Conservation (phyloP, 2,329 filamentous ascomycete genomes). For the Graphilbum ipis-grandicollis region DNA sequence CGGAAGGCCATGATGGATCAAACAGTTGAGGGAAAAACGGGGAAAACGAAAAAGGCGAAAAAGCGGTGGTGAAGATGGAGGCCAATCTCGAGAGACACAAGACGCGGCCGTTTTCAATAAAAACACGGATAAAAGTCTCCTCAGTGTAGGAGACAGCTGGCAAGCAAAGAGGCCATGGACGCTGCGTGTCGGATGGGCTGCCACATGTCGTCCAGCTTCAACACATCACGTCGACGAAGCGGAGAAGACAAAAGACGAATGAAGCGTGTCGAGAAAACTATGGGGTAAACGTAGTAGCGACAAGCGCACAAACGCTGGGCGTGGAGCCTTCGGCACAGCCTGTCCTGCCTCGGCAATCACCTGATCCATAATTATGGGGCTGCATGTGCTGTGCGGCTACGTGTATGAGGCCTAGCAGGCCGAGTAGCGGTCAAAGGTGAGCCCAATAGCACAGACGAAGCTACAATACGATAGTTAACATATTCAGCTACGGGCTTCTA, state of each 20-base stretch:
- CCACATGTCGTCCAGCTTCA: neutral
- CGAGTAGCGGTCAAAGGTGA: no score
- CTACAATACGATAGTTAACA: no score
- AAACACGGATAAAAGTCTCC: neutral
- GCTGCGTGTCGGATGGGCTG: neutral
- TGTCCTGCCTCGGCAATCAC: slow-evolving; percentile 9
- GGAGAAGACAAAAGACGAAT: neutral
- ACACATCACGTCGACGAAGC: neutral
- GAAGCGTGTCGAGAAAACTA: neutral
- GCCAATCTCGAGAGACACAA: no score
- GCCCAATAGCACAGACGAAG: no score
- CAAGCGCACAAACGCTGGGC: no score
- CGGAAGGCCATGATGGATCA: slow-evolving; percentile 24
- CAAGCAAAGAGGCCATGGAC: slow-evolving; percentile 2
- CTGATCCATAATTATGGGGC: slow-evolving; percentile 2
- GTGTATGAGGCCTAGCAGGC: no score
- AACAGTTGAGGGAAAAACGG: neutral
- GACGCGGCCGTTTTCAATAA: no score
- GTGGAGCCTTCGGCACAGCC: no score
- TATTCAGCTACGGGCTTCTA: no score
- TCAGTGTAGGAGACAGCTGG: neutral
- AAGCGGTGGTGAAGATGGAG: neutral
- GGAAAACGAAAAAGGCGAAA: neutral
- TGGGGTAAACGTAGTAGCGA: neutral
- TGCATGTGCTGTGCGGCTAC: neutral